phyloP scores from a whole-genome alignment of 768 basidiomycete species.

The Asterophora parasitica region DNA sequence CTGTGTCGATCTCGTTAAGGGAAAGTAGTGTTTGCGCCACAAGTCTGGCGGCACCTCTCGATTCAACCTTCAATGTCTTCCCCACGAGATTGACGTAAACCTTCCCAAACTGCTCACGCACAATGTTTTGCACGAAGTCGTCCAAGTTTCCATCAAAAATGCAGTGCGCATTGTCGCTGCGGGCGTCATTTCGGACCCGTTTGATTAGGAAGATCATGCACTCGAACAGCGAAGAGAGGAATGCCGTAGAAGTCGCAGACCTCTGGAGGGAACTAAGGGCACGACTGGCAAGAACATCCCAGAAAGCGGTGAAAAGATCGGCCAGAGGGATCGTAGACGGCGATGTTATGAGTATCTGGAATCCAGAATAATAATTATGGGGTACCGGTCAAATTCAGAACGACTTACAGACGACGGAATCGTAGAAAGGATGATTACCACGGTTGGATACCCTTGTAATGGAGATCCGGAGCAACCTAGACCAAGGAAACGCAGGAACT shows the following conservation, averaged over 20 bases:
- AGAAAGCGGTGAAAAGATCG: conserved; percentile 70
- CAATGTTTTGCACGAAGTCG: conserved; percentile 23
- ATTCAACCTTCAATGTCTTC: conserved; percentile 43
- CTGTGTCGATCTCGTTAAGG: conserved; percentile 27
- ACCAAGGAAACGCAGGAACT: conserved; percentile 77
- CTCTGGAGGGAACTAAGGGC: conserved; percentile 58
- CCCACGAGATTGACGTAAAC: conserved; percentile 45
- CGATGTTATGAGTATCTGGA: conserved; percentile 27
- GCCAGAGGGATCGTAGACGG: conserved; percentile 27
- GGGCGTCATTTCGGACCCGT: conserved; percentile 27
- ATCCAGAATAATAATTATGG: too few relatives aligned
- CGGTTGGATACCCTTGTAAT: conserved; percentile 72
- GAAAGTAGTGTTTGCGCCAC: conserved; percentile 38
- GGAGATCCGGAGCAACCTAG: conserved; percentile 79
- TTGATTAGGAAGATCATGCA: conserved; percentile 56
- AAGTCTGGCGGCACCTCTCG: conserved; percentile 35
- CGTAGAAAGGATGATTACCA: conserved; percentile 78
- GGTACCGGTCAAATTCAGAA: conserved; percentile 5
- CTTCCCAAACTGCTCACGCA: conserved; percentile 40
- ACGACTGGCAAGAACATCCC: conserved; percentile 72
- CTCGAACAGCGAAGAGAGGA: conserved; percentile 67
- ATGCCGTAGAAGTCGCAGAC: conserved; percentile 51
- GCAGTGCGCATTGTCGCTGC: conserved; percentile 4
- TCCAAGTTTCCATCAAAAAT: conserved; percentile 3
- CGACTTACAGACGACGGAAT: conserved; percentile 60